phyloP scores from a whole-genome alignment of 345 rosid species.

The Raphanus sativus region DNA sequence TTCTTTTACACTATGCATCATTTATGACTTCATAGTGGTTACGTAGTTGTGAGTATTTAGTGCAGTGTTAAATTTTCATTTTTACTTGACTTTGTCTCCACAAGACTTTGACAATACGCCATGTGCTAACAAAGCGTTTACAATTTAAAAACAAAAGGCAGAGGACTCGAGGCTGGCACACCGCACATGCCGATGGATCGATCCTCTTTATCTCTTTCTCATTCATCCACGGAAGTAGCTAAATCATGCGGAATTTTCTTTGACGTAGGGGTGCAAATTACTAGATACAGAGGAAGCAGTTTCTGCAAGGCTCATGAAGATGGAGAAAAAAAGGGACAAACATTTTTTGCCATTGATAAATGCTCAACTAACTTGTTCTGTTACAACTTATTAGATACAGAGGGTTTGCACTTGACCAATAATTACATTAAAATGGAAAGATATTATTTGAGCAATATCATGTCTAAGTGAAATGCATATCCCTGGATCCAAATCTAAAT shows the following conservation, averaged over 20 bases:
- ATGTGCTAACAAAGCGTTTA: not conserved
- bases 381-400: too few species aligned
- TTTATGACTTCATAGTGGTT: not conserved
- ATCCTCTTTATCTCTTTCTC: not conserved
- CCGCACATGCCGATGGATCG: not conserved
- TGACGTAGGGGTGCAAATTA: not conserved
- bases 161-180: not conserved
- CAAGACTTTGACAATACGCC: not conserved
- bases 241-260: not conserved
- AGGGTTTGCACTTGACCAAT: too few species aligned
- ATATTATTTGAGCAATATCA: too few species aligned
- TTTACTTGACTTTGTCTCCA: not conserved
- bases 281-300: too few species aligned
- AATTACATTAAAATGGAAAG: too few species aligned
- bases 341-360: too few species aligned
- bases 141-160: not conserved
- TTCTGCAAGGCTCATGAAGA: too few species aligned
- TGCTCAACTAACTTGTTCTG: too few species aligned
- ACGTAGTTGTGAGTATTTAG: not conserved
- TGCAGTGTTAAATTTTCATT: not conserved
- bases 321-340: too few species aligned
- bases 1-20: not conserved
- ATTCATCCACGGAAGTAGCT: not conserved
- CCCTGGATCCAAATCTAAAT: too few species aligned
- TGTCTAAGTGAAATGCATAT: too few species aligned